These are phyloP conservation scores for Penicillium sp. DNA, from an alignment of 2,329 filamentous ascomycete genomes.

Conservation along the genomic window DNA sequence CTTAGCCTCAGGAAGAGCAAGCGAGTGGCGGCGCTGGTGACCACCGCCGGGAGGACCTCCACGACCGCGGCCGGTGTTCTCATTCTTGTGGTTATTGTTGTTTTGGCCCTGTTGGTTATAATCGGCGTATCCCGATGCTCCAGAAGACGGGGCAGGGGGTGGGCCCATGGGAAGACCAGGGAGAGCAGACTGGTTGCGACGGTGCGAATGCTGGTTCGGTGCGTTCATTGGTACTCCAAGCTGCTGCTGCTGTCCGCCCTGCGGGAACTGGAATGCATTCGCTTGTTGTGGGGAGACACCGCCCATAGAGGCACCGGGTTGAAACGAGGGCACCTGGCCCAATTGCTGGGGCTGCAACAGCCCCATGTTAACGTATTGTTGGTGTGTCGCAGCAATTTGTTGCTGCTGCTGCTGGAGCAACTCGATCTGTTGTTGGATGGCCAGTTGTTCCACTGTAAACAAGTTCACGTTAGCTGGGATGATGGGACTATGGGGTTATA, in stretches of 20 bases:
- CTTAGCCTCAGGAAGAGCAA: conserved; percentile 92
- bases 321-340: conserved; percentile 68
- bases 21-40: conserved; percentile 89
- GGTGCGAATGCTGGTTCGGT: conserved; percentile 81
- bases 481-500: not conserved
- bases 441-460: conserved; percentile 84
- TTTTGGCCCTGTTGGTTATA: conserved; percentile 64
- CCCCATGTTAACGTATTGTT: conserved; percentile 97
- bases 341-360: conserved; percentile 88
- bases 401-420: conserved; percentile 96
- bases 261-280: conserved; percentile 86
- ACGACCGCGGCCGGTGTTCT: conserved; percentile 71
- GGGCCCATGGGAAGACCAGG: conserved; percentile 90
- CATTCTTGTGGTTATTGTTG: conserved; percentile 64
- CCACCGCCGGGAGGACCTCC: conserved; percentile 70
- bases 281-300: conserved; percentile 69
- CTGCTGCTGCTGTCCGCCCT: conserved; percentile 70
- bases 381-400: conserved; percentile 92
- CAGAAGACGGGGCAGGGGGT: conserved; percentile 87
- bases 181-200: conserved; percentile 95
- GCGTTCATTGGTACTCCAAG: conserved; percentile 71
- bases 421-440: conserved; percentile 97
- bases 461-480: conserved; percentile 5
- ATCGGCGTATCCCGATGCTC: conserved; percentile 81
- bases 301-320: conserved; percentile 66